These are phyloP conservation scores for Leccinum fibrillosum DNA, from an alignment of 768 basidiomycete genomes.

Conservation along the genomic window DNA sequence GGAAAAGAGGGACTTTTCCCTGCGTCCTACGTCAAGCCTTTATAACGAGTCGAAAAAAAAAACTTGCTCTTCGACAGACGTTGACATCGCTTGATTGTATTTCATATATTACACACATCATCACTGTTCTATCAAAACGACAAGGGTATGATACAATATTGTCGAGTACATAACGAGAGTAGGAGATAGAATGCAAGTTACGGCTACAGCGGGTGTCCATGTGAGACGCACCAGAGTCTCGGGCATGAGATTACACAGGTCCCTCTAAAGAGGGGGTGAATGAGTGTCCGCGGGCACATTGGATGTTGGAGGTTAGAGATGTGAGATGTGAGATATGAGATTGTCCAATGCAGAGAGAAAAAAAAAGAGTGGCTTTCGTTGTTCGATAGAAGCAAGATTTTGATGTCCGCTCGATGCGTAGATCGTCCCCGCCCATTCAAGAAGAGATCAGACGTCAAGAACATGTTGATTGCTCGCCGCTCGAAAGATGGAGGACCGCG, in stretches of 20 bases:
- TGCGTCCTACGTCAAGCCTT: conserved; percentile 63
- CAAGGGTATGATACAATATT: conserved; percentile 23
- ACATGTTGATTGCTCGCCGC: conserved; percentile 23
- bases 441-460: conserved; percentile 26
- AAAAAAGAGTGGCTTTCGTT: conserved; percentile 11
- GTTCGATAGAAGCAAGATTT: conserved; percentile 22
- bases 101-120: conserved; percentile 12
- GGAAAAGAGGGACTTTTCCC: conserved; percentile 62
- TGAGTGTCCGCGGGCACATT: conserved; percentile 24
- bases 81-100: background rate
- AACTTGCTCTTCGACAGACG: background rate
- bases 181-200: conserved; percentile 22
- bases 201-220: conserved; percentile 28
- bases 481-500: conserved; percentile 44
- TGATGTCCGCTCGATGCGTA: conserved; percentile 15
- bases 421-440: conserved; percentile 8
- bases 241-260: conserved; percentile 4
- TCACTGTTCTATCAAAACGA: conserved; percentile 21
- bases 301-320: conserved; percentile 18
- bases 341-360: conserved; percentile 12
- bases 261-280: background rate
- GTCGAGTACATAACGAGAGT: conserved; percentile 33
- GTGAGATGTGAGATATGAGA: conserved; percentile 23
- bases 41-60: conserved; percentile 26
- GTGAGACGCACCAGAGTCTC: conserved; percentile 18